Base-by-base conservation (phyloP, 1,284 basidiomycete genomes). In the Entoloma clypeatum region DNA sequence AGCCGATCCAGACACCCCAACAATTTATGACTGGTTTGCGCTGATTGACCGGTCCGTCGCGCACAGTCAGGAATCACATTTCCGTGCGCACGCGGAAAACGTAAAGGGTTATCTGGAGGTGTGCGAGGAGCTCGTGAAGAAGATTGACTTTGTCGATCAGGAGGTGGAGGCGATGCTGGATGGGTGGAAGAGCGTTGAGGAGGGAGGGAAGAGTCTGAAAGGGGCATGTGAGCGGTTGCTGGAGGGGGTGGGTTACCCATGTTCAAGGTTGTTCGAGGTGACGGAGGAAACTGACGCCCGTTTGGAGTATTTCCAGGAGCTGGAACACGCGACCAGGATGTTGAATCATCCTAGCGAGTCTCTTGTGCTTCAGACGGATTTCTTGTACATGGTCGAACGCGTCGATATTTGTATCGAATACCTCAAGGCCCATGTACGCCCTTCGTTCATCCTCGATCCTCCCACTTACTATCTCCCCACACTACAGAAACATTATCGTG, bases 11-110 rank as follows among this genome's bases (percentile, higher is more conserved):
- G 47, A 93, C 90, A 0, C 84, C 91, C 0, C 90, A 96, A 54
- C 89, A 94, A 53, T 95, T 96, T 91, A 93, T 57, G 93, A 96
- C 65, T 95, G 92, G 84, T 93, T 92, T 60, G 75, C 87, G 0
- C 71, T 86, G 27, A 81, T 96, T 36, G 91, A 95, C 49, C 74
- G 86, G 13, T 86, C 85, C 1, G 88, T 95, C 22, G 85, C 92
- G 9, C 88, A 92, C 55, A 88, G 86, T 47, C 92, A 95, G 56
- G 93, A 96, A 56, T 79, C 87, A 3, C 83, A 92, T 56, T 95
- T 94, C 59, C 75, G 89, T 26, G 79, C 83, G 1, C 88, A 95
- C 60, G 74, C 93, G 13, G 76, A 77, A 4, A 77, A 77, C 47
- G 78, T 96, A 10, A 69, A 78, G 0, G 77, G 77, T 13, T 82